Base-by-base conservation (phyloP, 2,329 filamentous ascomycete species). In the Periconia macrospinosa region DNA sequence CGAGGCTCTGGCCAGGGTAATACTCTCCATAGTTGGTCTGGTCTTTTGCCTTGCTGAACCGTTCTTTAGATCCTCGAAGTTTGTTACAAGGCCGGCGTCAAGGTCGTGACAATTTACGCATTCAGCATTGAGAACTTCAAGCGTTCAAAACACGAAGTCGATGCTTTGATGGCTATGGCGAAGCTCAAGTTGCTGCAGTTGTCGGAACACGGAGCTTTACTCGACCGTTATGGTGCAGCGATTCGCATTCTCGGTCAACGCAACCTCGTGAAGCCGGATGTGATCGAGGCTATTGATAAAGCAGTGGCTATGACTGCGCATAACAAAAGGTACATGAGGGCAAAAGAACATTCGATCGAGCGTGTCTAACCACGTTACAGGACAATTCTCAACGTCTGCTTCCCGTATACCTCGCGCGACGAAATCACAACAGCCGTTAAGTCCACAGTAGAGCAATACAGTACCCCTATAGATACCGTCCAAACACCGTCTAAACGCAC, bases 91-190 rank as follows among this genome's bases (percentile, higher is more conserved):
- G 92, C 90, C 54, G 94, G 94, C 50, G 93, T 99, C 58, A 93
- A 94, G 74, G 91, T 96, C 9, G 93, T 99, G 40, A 97, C 94
- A 3, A 92, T 99, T 59, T 99, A 97, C 74, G 94, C 94, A 15
- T 99, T 99, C 77, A 96, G 91, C 70, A 97, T 99, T 68, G 94
- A 99, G 76, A 99, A 99, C 78, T 99, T 96, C 80, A 96, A 97
- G 74, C 87, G 94, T 6, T 93, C 92, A 19, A 92, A 94, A 75
- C 94, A 95, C 75, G 94, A 99, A 74, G 94, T 99, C 9, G 92
- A 97, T 70, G 92, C 91, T 30, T 79, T 99, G 58, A 99, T 99
- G 94, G 89, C 96, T 70, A 91, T 99, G 82, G 93, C 93, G 56
- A 97, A 96, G 79, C 86, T 94, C 67, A 97, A 97, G 78, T 82